Base-by-base conservation (phyloP, 75 land plant species). In the Picea sitchensis region DNA sequence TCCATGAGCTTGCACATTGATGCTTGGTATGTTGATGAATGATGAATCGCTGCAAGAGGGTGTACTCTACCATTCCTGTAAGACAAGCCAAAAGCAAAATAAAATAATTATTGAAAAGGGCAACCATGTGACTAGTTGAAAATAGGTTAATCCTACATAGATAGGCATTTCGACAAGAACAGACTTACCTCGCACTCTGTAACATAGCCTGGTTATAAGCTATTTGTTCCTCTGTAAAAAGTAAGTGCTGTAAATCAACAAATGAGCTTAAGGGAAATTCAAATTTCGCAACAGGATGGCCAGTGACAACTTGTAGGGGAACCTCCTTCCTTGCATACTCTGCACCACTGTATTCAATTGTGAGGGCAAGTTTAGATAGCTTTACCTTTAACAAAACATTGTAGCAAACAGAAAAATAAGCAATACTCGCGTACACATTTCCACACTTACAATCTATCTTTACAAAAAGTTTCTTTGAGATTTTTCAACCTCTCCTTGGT, bases 1-100 rank as follows among this genome's bases (percentile, higher is more conserved):
- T 95, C 98, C 79, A 95, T 88, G 30, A 95, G 82, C 81, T 95
- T 95, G 90, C 96, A 90, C 65, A 95, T 81, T 32, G 98, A 93
- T 76, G 98, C 94, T 73, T 92, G 94, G 73, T 95, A 95, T 14
- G 92, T 90, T 54, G 98, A 89, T 58, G 96, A 86, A 77, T 95
- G 98, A 78, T 95, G 98, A 12, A 95, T 87, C 75, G 80, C 86
- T 41, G 94, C 78, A 21, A 95, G 89, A 1, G 98, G 96, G 73
- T 95, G 98, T 12, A 93, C 80, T 73, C 87, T 88, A n/a, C 92
- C 91, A 76, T 87, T 84, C 77, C 96, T 94, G 41, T 54, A 3
- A 79, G 23, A 44, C 41, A 47, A n/a, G 79, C 14, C 65, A 21
- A 34, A 41, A 44, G 2, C 0, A 14, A 73, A 34, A 15, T 54